Base-by-base conservation (phyloP, 2,329 filamentous ascomycete species). In the Diaporthe vexans region DNA sequence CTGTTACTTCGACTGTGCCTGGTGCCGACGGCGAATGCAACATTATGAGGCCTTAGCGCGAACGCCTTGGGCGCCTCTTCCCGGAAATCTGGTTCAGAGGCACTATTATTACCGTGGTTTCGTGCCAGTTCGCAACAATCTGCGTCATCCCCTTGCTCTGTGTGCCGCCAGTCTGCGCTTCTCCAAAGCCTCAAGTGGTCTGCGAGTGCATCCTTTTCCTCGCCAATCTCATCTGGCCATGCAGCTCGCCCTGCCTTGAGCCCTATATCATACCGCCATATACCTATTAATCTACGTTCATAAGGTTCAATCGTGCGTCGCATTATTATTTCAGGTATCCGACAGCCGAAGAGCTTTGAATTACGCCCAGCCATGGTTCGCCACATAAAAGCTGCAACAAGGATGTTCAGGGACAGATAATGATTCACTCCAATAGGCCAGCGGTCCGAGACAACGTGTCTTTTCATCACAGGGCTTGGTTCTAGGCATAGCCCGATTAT, bases 31-130 rank as follows among this genome's bases (percentile, higher is more conserved):
- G 63, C 46, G 26, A 52, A 40, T 67, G 63, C 24, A 13, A 67
- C 63, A 52, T 52, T 35, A 24, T 35, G 63, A 67, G 29, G 46
- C 29, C 13, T 54, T 54, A 68, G 63, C n/a, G 48, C 63, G 63
- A 40, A 68, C 63, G 11, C 48, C 48, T 68, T 24, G 33, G 29
- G 48, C 48, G 63, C 48, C 33, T 51, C 43, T 51, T 68, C 63
- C 46, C 63, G 46, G 29, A 67, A 52, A 67, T 37, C 43, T 51
- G 61, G 61, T 52, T 67, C 43, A 8, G n/a, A 35, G 59, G 46
- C 26, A 48, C 40, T 48, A 10, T 51, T n/a, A n/a, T n/a, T 17
- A 17, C 26, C 6, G 10, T 46, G 43, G 15, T 17, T n/a, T 29
- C 26, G 19, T 29, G 6, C 15, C 24, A 33, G 9, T 33, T 65